Evolutionary conservation across 2,329 filamentous ascomycete species (phyloP), one percentile per base, ranked within the genome.

Genomic region (Cladosporium sphaerospermum): DNA sequence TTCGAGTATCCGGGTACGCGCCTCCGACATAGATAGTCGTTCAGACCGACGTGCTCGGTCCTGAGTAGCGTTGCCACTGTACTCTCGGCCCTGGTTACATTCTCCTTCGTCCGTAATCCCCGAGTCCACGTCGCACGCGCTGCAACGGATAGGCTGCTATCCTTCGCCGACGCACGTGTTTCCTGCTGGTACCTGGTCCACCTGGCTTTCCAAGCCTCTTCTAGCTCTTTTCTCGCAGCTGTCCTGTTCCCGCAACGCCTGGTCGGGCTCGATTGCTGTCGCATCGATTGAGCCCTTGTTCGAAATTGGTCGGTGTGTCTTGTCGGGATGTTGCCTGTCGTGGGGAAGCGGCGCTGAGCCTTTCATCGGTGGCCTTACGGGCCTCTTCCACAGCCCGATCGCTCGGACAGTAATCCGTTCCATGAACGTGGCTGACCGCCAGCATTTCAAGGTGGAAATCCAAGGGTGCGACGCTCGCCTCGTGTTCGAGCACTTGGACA

Each of bases 381-480:
- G n/a, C 19, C 31, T 45, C 43, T 2, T 33, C 43, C 13, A 36
- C 43, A 13, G 31, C 31, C 31, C 18, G 6, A 28, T 45, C 31
- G 13, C 43, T 28, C 13, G n/a, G 10, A 11, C 13, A 34, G 31
- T 45, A n/a, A 19, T 33, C 31, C 19, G 9, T 34, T 5, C n/a
- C 34, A 2, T 3, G 28, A 32, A 45, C 43, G 19, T 45, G 43
- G 6, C 36, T 45, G 28, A 13, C 13, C 3, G 43, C 43, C 31
- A 34, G 43, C 43, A 19, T 40, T 44, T 47, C 41, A 11, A 51
- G 41, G 33, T 51, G 40, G 16, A 54, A 19, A 28, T 54, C 34
- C 11, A 51, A 43, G 16, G 49, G 49, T 7, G 34, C 4, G 3
- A 52, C 32, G 34, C 49, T 45, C n/a, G 49, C 41, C 34, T 53